phyloP scores from a whole-genome alignment of 768 basidiomycete genomes.

The Kwoniella europaea region DNA sequence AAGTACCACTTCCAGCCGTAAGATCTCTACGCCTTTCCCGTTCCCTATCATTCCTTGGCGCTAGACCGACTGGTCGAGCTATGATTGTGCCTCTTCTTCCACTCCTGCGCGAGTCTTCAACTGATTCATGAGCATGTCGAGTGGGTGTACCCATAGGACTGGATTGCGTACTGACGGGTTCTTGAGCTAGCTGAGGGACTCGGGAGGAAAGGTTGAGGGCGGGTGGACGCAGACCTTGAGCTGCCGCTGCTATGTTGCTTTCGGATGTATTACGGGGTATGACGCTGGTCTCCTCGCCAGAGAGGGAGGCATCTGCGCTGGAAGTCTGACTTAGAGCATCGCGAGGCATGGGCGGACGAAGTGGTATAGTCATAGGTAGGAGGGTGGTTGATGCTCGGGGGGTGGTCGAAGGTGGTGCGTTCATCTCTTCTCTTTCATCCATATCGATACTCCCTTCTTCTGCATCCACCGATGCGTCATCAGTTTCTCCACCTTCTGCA shows the following conservation, averaged over 20 bases:
- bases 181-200: constrained; percentile 41
- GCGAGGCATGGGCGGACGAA: constrained; percentile 17
- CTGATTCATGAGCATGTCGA: constrained; percentile 19
- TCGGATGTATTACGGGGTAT: constrained; percentile 46
- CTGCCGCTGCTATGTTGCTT: constrained; percentile 31
- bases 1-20: constrained; percentile 48
- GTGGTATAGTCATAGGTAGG: constrained; percentile 45
- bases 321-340: constrained; percentile 36
- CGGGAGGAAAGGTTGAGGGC: constrained; percentile 40
- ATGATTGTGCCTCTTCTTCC: constrained; percentile 52
- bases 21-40: constrained; percentile 32
- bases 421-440: constrained; percentile 25
- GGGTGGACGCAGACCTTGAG: constrained; percentile 29
- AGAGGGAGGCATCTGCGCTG: constrained; percentile 43
- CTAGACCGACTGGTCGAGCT: constrained; percentile 43
- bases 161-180: constrained; percentile 50
- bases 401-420: constrained; percentile 36
- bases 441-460: constrained; percentile 67
- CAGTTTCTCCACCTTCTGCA: constrained; percentile 62
- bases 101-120: constrained; percentile 26
- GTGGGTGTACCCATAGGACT: constrained; percentile 56
- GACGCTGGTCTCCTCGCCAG: constrained; percentile 34
- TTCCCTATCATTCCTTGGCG: constrained; percentile 35
- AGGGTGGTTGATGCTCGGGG: constrained; percentile 41
- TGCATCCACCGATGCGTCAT: constrained; percentile 63